Base-by-base conservation (phyloP, 331 rosid genomes). In the Quercus phellos region DNA sequence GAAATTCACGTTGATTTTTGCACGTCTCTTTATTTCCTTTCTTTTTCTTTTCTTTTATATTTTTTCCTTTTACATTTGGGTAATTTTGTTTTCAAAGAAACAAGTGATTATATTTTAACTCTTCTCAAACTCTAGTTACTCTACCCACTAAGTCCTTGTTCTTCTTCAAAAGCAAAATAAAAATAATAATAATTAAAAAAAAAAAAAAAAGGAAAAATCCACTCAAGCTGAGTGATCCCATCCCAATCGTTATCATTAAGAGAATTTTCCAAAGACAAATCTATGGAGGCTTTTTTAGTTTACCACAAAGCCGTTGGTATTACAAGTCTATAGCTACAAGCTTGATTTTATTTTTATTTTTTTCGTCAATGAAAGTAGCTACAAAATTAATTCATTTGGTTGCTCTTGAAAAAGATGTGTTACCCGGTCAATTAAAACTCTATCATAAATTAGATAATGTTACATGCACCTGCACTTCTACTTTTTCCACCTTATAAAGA, bases 401-500 rank as follows among this genome's bases (percentile, higher is more conserved):
- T 21, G 66, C 66, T 58, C 66, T 59, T 59, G 34, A 59, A 59
- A 59, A 24, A 59, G 66, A 59, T 24, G 71, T 9, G 14, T n/a
- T n/a, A 2, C 4, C 71, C 7, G 35, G 16, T n/a, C 51, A 34
- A 66, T 32, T 66, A 4, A 11, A 34, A 35, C 51, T 6, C 26
- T 58, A 17, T 17, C 24, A 18, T 35, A 18, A 34, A 34, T 18
- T 30, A 32, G 22, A 18, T n/a, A 66, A 34, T 66, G 24, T 34
- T n/a, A n/a, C 51, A n/a, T 34, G 71, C 71, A 66, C 71, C 71
- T 66, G 26, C 71, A 66, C 19, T n/a, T 66, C 35, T n/a, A 32
- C 22, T n/a, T 4, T 66, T n/a, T 66, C 35, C 51, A 16, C 51
- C 26, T 58, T 58, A 58, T 22, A 24, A 46, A 22, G 32, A 58